phyloP scores from a whole-genome alignment of 2,329 filamentous ascomycete species.

The Sporothrix inflata region DNA sequence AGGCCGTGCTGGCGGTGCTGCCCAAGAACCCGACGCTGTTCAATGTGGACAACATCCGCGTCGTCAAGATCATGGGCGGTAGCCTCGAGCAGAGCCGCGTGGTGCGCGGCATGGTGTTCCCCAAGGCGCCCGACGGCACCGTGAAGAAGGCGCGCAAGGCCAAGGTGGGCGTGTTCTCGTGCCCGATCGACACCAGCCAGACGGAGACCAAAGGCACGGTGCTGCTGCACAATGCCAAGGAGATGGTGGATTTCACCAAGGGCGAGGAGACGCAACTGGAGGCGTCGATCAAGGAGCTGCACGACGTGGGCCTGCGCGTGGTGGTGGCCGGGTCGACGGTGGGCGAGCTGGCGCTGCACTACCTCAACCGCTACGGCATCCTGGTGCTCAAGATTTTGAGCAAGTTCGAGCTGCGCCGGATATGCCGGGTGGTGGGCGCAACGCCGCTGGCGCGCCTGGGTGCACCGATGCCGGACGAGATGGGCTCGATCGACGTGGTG shows the following conservation, averaged over 20 bases:
- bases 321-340: constrained; percentile 91
- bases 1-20: constrained; percentile 81
- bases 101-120: constrained; percentile 97
- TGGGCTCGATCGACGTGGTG: constrained; percentile 91
- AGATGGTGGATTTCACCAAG: constrained; percentile 98
- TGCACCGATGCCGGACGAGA: constrained; percentile 99
- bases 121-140: constrained; percentile 87
- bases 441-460: constrained; percentile 94
- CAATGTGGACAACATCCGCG: constrained; percentile 98
- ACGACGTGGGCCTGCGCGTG: constrained; percentile 90
- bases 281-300: constrained; percentile 87
- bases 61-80: constrained; percentile 99
- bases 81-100: constrained; percentile 92
- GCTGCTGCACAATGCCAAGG: constrained; percentile 92
- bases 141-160: constrained; percentile 91
- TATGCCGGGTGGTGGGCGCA: constrained; percentile 95
- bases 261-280: constrained; percentile 94
- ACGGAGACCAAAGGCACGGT: constrained; percentile 99
- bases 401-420: constrained; percentile 93
- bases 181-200: constrained; percentile 91
- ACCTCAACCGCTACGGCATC: constrained; percentile 96
- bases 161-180: constrained; percentile 96
- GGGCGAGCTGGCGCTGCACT: constrained; percentile 94
- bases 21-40: constrained; percentile 96
- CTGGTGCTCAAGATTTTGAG: constrained; percentile 95